Evolutionary conservation across 2,329 filamentous ascomycete species (phyloP), one percentile per base, ranked within the genome.

Genomic region (Pseudogymnoascus sp.): DNA sequence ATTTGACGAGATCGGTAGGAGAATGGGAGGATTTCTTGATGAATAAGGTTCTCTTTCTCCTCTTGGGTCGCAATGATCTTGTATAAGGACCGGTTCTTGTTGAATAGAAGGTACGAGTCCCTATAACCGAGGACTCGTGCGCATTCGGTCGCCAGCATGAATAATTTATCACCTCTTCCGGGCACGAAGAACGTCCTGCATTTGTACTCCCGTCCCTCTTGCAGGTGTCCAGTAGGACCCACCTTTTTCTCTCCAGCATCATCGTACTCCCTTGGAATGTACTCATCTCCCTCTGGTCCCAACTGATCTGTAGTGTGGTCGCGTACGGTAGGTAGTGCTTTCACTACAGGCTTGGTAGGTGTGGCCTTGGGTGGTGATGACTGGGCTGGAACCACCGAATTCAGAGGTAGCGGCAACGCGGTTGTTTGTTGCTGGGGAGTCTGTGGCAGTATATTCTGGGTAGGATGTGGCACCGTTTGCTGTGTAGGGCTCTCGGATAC

Each of bases 1-100:
- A 99, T 99, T 75, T 99, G 94, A 59, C 94, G 86, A n/a, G 94
- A 99, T 47, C 94, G 86, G 74, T 99, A 99, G 3, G 93, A 97
- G 74, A 97, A 99, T 0, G 94, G 94, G 17, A 99, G 79, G 62
- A 97, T 95, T 70, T 97, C 94, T 77, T 97, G 92, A 65, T 87
- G 82, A 58, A 99, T 96, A 13, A 99, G 80, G 70, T 97, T 92
- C 73, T 99, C 94, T 79, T 99, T 99, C 73, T 99, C 94, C 29
- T 88, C 80, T 73, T 97, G 93, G 64, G 89, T 95, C 62, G 93
- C 93, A 69, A 99, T 99, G 71, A 99, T 99, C 77, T 99, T 99
- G 81, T 84, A 96, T 7, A 99, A 79, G 1, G 94, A 97, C 66
- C 93, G 83, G 74, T 99, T 97, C 78, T 97, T 97, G 82, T 97